Evolutionary conservation across 441 rosid species (phyloP).

Genomic region (Brassica hybrid): DNA sequence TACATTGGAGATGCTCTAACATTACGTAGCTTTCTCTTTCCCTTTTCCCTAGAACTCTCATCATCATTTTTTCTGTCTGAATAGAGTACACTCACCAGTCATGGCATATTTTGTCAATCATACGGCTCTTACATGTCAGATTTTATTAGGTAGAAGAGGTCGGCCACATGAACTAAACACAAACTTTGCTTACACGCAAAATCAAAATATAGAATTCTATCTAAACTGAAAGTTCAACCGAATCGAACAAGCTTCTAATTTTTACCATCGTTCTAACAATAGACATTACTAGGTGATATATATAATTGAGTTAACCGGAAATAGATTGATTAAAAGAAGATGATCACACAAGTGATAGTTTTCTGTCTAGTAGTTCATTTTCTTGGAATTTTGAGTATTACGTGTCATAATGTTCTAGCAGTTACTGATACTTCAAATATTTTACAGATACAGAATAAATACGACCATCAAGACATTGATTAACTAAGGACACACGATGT

Average conservation of each 20-base stretch:
- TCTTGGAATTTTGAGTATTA: background rate
- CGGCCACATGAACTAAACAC: slow-evolving; percentile 23
- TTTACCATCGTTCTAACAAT: background rate
- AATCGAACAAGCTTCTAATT: background rate
- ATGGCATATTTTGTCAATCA: slow-evolving; percentile 18
- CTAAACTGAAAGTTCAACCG: background rate
- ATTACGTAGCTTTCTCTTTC: slow-evolving; percentile 19
- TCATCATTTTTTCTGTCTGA: slow-evolving; percentile 6
- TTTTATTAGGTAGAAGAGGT: slow-evolving; percentile 26
- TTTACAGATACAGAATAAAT: background rate
- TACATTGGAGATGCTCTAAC: no score
- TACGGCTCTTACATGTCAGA: slow-evolving; percentile 7
- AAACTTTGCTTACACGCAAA: slow-evolving; percentile 6
- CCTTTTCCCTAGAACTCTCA: slow-evolving; percentile 19
- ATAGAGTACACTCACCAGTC: slow-evolving; percentile 20
- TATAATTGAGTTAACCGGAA: background rate
- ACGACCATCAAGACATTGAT: background rate
- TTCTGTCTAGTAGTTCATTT: background rate
- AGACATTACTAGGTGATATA: background rate
- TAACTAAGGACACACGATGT: background rate
- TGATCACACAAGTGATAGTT: background rate
- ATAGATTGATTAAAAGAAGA: background rate
- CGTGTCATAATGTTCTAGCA: background rate
- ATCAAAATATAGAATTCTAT: background rate
- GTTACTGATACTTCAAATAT: background rate